Conservation (phyloP, 1,284 basidiomycete genomes). For the Cryptococcus neoformans region DNA sequence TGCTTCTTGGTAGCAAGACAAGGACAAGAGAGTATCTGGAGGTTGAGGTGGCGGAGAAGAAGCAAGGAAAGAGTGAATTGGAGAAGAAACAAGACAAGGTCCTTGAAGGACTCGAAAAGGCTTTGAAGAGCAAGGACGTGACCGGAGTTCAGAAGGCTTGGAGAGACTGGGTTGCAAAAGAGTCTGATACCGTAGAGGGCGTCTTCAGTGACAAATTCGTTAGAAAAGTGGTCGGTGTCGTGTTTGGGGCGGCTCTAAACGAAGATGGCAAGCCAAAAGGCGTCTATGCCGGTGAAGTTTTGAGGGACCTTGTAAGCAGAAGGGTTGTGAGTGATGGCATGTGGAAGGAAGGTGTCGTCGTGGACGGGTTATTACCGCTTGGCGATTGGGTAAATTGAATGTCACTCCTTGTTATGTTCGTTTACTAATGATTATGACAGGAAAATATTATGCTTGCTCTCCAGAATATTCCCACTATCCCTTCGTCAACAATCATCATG, state of each 20-base stretch:
- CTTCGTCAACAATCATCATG: slow-evolving; percentile 29
- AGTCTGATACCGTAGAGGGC: slow-evolving; percentile 2
- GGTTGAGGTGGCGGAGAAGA: background rate
- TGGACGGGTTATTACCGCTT: slow-evolving; percentile 31
- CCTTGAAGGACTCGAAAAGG: background rate
- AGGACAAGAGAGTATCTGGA: slow-evolving; percentile 22
- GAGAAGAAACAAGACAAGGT: slow-evolving; percentile 7
- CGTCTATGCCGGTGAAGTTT: slow-evolving; percentile 28
- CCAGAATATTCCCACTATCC: slow-evolving; percentile 25
- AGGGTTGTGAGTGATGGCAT: slow-evolving; percentile 34
- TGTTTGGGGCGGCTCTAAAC: slow-evolving; percentile 26
- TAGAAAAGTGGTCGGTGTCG: slow-evolving; percentile 12
- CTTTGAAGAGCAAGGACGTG: slow-evolving; percentile 10
- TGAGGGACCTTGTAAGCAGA: slow-evolving; percentile 26
- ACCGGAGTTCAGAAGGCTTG: slow-evolving; percentile 14
- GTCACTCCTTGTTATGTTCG: background rate
- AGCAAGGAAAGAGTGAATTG: background rate
- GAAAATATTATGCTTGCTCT: slow-evolving; percentile 23
- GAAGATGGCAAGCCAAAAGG: slow-evolving; percentile 13
- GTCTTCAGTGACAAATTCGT: slow-evolving; percentile 12
- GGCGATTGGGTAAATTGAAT: slow-evolving; percentile 40
- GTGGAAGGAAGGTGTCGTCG: slow-evolving; percentile 35
- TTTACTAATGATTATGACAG: slow-evolving; percentile 8
- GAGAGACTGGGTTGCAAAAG: slow-evolving; percentile 11
- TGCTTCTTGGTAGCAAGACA: slow-evolving; percentile 28